Evolutionary conservation across 2,329 filamentous ascomycete genomes (phyloP).

Genomic region (Sclerotinia glacialis): DNA sequence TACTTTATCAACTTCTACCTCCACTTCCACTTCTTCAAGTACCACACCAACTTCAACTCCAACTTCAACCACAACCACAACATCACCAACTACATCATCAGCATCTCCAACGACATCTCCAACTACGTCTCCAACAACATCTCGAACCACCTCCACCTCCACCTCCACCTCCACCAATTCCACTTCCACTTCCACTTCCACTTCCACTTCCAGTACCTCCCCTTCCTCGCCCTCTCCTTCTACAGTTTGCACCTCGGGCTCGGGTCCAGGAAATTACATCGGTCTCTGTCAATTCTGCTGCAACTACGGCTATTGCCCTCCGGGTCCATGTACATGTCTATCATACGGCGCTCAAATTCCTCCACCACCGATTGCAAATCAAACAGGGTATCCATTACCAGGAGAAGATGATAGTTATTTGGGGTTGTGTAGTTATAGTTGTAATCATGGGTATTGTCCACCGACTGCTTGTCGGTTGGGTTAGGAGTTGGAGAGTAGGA

Average conservation of each 20-base stretch:
- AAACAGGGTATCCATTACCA: slow-evolving; percentile 40
- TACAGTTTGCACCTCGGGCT: slow-evolving; percentile 30
- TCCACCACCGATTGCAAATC: slow-evolving; percentile 33
- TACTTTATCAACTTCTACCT: slow-evolving; percentile 17
- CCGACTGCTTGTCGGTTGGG: slow-evolving; percentile 13
- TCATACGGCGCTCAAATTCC: slow-evolving; percentile 25
- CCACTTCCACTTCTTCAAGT: slow-evolving; percentile 5
- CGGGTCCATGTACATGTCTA: slow-evolving; percentile 31
- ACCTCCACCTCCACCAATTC: background rate
- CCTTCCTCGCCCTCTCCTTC: slow-evolving; percentile 16
- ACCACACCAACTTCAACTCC: background rate
- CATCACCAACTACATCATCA: background rate
- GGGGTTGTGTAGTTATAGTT: slow-evolving; percentile 48
- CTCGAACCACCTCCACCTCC: background rate
- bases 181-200: background rate
- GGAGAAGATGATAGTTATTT: slow-evolving; percentile 42
- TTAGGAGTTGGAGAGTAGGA: background rate
- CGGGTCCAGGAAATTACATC: slow-evolving; percentile 39
- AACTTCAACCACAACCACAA: background rate
- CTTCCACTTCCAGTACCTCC: slow-evolving; percentile 14
- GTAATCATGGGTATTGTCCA: slow-evolving; percentile 44
- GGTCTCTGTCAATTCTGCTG: slow-evolving; percentile 41
- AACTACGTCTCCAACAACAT: background rate
- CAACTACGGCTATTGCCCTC: slow-evolving; percentile 33
- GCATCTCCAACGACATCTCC: background rate